These are phyloP conservation scores for Torrubiella hemipterigena DNA, from an alignment of 2,329 filamentous ascomycete genomes.

Conservation along the genomic window DNA sequence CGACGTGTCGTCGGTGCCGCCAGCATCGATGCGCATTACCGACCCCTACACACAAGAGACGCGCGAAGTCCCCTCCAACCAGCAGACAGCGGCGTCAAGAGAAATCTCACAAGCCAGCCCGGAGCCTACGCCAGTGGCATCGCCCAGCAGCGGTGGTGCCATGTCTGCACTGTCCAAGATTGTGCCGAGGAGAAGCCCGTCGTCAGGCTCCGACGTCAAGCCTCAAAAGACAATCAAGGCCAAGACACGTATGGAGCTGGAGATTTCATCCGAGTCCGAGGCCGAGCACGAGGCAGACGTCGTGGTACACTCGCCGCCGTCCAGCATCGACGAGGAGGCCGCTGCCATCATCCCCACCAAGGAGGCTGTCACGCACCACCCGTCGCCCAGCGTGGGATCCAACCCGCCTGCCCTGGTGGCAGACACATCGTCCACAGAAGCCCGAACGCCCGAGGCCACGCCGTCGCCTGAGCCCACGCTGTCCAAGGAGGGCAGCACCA, in stretches of 20 bases:
- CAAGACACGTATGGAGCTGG: constrained; percentile 52
- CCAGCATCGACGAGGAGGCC: constrained; percentile 16
- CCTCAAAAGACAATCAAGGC: constrained; percentile 37
- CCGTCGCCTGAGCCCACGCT: constrained; percentile 51
- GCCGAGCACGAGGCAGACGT: constrained; percentile 6
- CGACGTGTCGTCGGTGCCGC: constrained; percentile 42
- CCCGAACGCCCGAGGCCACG: constrained; percentile 50
- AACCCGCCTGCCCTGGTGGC: constrained; percentile 56
- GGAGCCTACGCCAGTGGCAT: too few species aligned
- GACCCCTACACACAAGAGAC: constrained; percentile 36
- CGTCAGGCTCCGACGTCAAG: constrained; percentile 32
- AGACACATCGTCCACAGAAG: constrained; percentile 61
- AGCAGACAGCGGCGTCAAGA: constrained; percentile 15
- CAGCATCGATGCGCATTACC: constrained; percentile 46
- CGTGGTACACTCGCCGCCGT: not conserved
- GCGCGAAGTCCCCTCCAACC: constrained; percentile 20
- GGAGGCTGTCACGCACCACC: constrained; percentile 44
- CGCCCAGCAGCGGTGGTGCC: constrained; percentile 5
- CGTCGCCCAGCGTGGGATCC: constrained; percentile 24
- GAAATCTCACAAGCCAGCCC: constrained; percentile 16
- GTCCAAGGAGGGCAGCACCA: constrained; percentile 24
- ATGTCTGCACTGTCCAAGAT: constrained; percentile 30
- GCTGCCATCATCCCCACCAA: constrained; percentile 24
- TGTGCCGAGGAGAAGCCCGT: constrained; percentile 18
- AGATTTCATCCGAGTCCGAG: constrained; percentile 55